These are phyloP conservation scores for Penicillium sp. DNA, from an alignment of 2,329 filamentous ascomycete species.

Conservation along the genomic window DNA sequence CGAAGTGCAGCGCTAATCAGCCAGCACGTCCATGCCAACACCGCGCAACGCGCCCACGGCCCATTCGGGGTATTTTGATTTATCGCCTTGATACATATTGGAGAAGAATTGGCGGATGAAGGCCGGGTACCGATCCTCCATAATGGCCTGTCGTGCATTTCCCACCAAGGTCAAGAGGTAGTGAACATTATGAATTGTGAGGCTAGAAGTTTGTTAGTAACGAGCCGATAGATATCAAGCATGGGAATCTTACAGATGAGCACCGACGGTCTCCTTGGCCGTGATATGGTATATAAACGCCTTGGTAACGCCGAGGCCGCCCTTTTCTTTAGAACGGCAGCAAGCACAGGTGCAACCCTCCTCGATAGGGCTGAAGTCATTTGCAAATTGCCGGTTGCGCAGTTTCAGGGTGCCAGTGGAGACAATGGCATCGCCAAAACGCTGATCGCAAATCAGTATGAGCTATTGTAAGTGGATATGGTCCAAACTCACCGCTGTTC, in stretches of 20 bases:
- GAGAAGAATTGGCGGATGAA: slow-evolving; percentile 77
- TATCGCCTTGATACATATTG: slow-evolving; percentile 60
- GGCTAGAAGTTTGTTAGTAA: slow-evolving; percentile 44
- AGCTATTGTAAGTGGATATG: background rate
- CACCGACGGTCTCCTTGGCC: slow-evolving; percentile 90
- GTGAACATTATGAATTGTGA: slow-evolving; percentile 95
- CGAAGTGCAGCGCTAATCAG: slow-evolving; percentile 15
- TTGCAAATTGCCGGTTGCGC: slow-evolving; percentile 67
- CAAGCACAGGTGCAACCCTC: slow-evolving; percentile 74
- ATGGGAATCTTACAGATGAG: slow-evolving; percentile 53
- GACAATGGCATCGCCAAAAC: slow-evolving; percentile 93
- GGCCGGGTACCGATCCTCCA: slow-evolving; percentile 73
- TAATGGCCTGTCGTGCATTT: slow-evolving; percentile 67
- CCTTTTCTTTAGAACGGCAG: slow-evolving; percentile 63
- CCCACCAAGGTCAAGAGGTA: slow-evolving; percentile 85
- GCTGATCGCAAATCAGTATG: slow-evolving; percentile 35
- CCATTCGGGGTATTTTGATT: slow-evolving; percentile 71
- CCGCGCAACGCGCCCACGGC: slow-evolving; percentile 70
- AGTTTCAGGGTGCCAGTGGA: slow-evolving; percentile 76
- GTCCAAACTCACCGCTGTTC: slow-evolving; percentile 64
- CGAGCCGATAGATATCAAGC: background rate
- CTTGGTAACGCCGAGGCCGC: slow-evolving; percentile 74
- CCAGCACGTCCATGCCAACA: slow-evolving; percentile 73
- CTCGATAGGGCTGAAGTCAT: slow-evolving; percentile 80
- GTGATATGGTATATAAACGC: slow-evolving; percentile 90